Conservation (phyloP, 176 grass and related monocot genomes). For the Eremochloa ophiuroides region DNA sequence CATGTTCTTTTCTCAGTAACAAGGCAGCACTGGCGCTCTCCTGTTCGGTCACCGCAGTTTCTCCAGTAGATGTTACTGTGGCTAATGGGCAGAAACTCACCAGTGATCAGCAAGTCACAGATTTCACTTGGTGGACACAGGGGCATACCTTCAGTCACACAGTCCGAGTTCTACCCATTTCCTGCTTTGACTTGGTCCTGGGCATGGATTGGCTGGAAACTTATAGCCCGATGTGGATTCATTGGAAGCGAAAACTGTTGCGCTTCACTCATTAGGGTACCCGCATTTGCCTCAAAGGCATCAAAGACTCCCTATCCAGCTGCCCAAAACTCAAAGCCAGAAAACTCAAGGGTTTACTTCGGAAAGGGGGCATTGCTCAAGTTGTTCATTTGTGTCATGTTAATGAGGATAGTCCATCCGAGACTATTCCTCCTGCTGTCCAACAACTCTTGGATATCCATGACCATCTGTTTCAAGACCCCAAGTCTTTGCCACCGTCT, state of each 20-base stretch:
- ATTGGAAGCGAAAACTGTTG: not conserved
- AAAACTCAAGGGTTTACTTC: not conserved
- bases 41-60: fast-evolving
- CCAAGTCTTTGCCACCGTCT: too few relatives aligned
- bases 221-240: not conserved
- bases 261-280: fast-evolving
- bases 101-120: fast-evolving
- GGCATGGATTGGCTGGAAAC: not conserved
- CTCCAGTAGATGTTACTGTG: fast-evolving
- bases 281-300: not conserved
- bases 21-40: fast-evolving
- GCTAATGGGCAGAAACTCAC: fast-evolving
- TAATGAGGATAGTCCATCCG: too few relatives aligned
- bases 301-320: not conserved
- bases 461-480: too few relatives aligned
- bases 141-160: not conserved
- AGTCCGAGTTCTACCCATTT: fast-evolving
- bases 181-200: not conserved
- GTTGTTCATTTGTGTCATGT: not conserved
- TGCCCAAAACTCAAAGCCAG: fast-evolving
- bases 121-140: not conserved
- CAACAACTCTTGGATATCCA: too few relatives aligned
- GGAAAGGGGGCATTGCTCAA: not conserved
- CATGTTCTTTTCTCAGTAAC: not conserved
- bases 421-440: too few relatives aligned